These are phyloP conservation scores for Nephelium lappaceum DNA, from an alignment of 345 rosid genomes.

Conservation along the genomic window DNA sequence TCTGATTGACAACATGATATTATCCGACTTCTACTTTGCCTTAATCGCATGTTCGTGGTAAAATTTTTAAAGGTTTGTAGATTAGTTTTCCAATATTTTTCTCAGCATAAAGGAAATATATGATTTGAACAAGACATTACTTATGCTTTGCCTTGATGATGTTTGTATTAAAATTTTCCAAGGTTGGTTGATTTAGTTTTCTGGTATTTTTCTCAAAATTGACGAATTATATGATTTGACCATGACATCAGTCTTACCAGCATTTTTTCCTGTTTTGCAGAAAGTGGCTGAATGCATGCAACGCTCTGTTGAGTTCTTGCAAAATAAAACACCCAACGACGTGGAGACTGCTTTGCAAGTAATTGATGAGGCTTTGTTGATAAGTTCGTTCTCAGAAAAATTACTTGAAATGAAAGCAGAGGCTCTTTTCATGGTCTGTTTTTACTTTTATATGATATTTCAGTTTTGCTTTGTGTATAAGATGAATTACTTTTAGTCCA, in stretches of 20 bases:
- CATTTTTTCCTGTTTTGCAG: constrained; percentile 52
- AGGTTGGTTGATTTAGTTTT: no score
- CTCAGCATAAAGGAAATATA: background rate
- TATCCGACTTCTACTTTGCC: background rate
- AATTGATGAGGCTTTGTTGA: constrained; percentile 64
- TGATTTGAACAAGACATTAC: constrained; percentile 9
- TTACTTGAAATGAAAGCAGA: constrained; percentile 85
- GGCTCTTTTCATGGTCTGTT: constrained; percentile 69
- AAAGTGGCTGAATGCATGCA: constrained; percentile 71
- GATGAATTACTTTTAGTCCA: background rate
- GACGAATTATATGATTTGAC: background rate
- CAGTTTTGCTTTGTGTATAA: background rate
- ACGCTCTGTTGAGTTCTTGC: constrained; percentile 53
- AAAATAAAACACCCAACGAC: constrained; percentile 46
- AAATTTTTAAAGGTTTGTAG: background rate
- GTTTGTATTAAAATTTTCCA: no score
- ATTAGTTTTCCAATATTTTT: background rate
- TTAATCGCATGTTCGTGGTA: background rate
- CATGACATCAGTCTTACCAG: constrained; percentile 20
- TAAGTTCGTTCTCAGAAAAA: constrained; percentile 73
- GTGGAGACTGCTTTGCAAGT: constrained; percentile 63
- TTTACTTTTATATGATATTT: constrained; percentile 12
- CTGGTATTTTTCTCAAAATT: background rate
- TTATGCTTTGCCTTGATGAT: background rate
- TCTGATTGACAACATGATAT: background rate